Conservation (phyloP, 2,329 filamentous ascomycete genomes). For the Microdochium trichocladiopsis region DNA sequence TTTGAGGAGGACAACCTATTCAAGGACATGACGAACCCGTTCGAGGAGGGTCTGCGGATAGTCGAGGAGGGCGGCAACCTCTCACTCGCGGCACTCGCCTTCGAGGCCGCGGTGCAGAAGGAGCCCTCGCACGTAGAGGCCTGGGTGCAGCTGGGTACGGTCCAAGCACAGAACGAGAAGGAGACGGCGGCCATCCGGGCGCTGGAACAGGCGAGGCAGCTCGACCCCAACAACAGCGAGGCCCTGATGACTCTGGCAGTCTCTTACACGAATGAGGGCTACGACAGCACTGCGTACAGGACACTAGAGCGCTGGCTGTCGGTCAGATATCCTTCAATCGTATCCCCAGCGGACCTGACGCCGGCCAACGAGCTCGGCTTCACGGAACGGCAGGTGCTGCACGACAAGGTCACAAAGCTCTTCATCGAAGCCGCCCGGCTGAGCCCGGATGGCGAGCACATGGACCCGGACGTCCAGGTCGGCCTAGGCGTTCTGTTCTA, state of each 20-base stretch:
- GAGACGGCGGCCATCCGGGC: conserved; percentile 93
- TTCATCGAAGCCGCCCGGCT: conserved; percentile 92
- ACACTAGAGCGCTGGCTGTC: conserved; percentile 95
- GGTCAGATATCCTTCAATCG: conserved; percentile 84
- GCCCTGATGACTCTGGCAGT: conserved; percentile 94
- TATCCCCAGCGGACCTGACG: conserved; percentile 64
- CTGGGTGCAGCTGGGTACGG: conserved; percentile 86
- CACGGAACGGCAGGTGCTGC: conserved; percentile 83
- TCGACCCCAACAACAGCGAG: conserved; percentile 79
- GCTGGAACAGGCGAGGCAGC: conserved; percentile 80
- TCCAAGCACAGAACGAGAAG: conserved; percentile 98
- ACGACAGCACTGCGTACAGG: conserved; percentile 93
- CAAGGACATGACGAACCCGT: conserved; percentile 72
- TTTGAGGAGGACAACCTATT: conserved; percentile 96
- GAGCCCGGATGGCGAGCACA: conserved; percentile 84
- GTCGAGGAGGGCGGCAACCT: conserved; percentile 92
- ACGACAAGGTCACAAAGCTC: conserved; percentile 81
- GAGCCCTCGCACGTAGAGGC: conserved; percentile 82
- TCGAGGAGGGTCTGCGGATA: conserved; percentile 87
- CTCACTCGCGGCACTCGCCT: conserved; percentile 85
- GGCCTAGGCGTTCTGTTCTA: conserved; percentile 96
- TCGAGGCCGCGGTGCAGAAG: conserved; percentile 91
- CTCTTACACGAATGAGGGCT: conserved; percentile 97
- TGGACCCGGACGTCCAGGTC: conserved; percentile 98
- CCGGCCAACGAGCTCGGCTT: conserved; percentile 82